Base-by-base conservation (phyloP, 176 grass and related monocot genomes). In the Triticum monococcum region DNA sequence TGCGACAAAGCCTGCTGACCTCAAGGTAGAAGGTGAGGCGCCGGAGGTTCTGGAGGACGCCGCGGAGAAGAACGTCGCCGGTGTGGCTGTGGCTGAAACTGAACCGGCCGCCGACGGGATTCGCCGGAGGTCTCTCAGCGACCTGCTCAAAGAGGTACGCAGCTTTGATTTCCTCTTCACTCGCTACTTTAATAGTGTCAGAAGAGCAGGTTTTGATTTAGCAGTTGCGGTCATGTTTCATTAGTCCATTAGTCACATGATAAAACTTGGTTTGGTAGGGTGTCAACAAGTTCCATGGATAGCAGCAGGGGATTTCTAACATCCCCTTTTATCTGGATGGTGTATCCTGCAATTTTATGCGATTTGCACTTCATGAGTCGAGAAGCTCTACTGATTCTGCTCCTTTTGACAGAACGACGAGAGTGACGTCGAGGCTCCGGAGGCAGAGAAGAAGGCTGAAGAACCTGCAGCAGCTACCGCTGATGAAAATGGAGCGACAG, bases 91-190 rank as follows among this genome's bases (percentile, higher is more conserved):
- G 9, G 83, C 30, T 10, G 79, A 75, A 80, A 4, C 48, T 12
- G 84, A 92, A 73, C 12, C 57, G 8, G 60, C 68, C 32, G 91
- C 75, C 41, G 91, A 89, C 16, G 85, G 36, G 20, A 24, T 41
- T 40, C 84, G 88, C 68, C 88, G 91, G 77, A 87, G 77, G 77
- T 92, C 91, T 6, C 91, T 92, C 81, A 83, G 87, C 70, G 84
- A 84, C 41, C 36, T 92, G 84, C 77, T 90, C 32, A 85, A 87
- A 65, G 81, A 87, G 84, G 87, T 90, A 65, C 22, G 20, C 80
- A 26, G 1, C 18, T 71, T 31, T 41, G 28, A 0, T 9, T 41
- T 54, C 30, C 66, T 79, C 12, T 50, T 32, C 5, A 13, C 25
- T 33, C 48, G 5, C 48, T 32, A 48, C 25, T 48, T 43, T 18